Conservation (phyloP, 352 stramenopile species). For the Phytophthora podocarpi region DNA sequence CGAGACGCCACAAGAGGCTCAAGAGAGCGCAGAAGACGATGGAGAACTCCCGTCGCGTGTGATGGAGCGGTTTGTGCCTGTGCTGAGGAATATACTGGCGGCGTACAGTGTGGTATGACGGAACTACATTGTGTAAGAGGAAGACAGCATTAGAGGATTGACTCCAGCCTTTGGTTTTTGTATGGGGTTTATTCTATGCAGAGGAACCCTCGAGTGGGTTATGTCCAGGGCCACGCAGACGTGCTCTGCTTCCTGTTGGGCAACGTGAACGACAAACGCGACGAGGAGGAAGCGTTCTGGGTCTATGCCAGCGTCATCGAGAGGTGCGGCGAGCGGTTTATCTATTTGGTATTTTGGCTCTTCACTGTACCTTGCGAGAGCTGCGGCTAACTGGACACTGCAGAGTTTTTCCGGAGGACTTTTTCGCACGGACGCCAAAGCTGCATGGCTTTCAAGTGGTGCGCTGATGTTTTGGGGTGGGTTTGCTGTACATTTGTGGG, state of each 20-base stretch:
- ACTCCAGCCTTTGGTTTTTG: background rate
- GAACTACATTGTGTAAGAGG: no score
- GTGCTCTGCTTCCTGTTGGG: constrained; percentile 73
- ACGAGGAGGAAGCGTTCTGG: constrained; percentile 75
- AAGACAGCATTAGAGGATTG: background rate
- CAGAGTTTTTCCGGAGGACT: constrained; percentile 76
- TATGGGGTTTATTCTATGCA: constrained; percentile 11
- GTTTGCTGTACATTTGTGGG: background rate
- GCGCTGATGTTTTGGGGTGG: no score
- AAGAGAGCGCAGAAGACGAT: background rate
- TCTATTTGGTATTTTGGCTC: background rate
- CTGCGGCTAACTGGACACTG: background rate
- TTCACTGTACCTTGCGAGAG: background rate
- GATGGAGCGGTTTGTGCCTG: constrained; percentile 36
- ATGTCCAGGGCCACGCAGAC: constrained; percentile 78
- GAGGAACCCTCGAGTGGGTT: constrained; percentile 73
- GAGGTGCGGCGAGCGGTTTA: constrained; percentile 22
- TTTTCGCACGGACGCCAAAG: constrained; percentile 69
- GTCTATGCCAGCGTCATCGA: constrained; percentile 76
- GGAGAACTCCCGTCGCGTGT: constrained; percentile 30
- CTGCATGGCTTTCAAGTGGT: constrained; percentile 81
- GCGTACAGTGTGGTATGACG: constrained; percentile 61
- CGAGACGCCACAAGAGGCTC: background rate
- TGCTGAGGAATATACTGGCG: constrained; percentile 59
- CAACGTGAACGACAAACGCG: constrained; percentile 36